Conservation (phyloP, 2,329 filamentous ascomycete species). For the Scedosporium apiospermum region DNA sequence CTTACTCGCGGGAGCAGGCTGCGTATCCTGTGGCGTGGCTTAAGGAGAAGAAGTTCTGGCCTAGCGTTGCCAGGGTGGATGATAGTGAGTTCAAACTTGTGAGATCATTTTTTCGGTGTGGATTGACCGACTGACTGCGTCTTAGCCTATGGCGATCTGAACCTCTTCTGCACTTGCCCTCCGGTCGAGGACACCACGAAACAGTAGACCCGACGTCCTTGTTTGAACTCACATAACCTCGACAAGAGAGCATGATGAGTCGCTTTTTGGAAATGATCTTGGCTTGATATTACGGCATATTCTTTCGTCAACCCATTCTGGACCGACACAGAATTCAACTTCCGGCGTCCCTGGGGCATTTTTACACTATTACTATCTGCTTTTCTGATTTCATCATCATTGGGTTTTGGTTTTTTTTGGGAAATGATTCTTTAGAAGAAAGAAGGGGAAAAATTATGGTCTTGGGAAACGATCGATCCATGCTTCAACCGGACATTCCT, state of each 20-base stretch:
- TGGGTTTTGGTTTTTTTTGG: not conserved
- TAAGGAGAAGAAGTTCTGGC: conserved; percentile 97
- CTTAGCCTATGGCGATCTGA: conserved; percentile 76
- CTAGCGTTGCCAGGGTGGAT: conserved; percentile 74
- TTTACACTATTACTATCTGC: not conserved
- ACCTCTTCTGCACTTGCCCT: conserved; percentile 90
- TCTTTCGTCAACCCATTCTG: not conserved
- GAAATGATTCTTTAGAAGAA: too few species aligned
- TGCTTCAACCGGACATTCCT: too few species aligned
- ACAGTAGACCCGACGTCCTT: conserved; percentile 10
- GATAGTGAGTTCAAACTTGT: conserved; percentile 36
- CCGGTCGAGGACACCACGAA: conserved; percentile 60
- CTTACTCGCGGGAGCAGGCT: conserved; percentile 71
- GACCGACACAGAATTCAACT: not conserved
- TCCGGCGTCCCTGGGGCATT: not conserved
- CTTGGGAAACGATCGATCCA: too few species aligned
- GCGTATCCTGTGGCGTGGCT: conserved; percentile 79
- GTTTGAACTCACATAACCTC: too few species aligned
- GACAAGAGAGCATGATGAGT: not conserved
- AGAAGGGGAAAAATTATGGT: too few species aligned
- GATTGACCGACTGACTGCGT: not conserved
- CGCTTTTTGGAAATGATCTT: not conserved
- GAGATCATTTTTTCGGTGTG: not conserved
- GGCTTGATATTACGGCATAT: not conserved
- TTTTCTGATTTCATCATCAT: not conserved